Percentiles rank a stretch among this genome's conserved stretches.
Conservation (phyloP, 208 protist species). For the Leptomonas pyrrhocoris region DNA sequence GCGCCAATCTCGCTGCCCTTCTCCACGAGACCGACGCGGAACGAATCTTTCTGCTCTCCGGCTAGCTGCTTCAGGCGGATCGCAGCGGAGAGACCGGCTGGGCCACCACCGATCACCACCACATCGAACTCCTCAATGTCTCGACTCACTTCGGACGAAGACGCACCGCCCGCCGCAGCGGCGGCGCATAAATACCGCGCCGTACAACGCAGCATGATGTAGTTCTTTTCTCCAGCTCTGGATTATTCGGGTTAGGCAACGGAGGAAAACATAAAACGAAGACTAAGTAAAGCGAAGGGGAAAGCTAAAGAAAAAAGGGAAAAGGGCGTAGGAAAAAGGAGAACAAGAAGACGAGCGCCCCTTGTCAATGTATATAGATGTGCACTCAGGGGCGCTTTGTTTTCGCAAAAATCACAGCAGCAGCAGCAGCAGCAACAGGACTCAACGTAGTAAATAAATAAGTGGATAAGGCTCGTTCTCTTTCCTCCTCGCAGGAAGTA, state of each 20-base stretch:
- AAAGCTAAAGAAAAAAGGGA: background rate
- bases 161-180: background rate
- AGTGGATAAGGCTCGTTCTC: no score
- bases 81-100: constrained; percentile 94
- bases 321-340: background rate
- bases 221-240: constrained; percentile 1
- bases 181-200: constrained; percentile 45
- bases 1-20: constrained; percentile 96
- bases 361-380: no score
- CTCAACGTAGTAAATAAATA: no score
- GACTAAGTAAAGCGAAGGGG: background rate
- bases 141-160: constrained; percentile 48
- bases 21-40: constrained; percentile 95
- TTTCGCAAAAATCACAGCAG: no score
- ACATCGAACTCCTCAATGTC: constrained; percentile 96
- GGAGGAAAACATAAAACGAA: no score
- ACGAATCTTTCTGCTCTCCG: constrained; percentile 70
- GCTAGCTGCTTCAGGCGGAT: constrained; percentile 96
- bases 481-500: no score
- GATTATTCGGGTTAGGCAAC: constrained; percentile 5
- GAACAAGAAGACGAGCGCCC: background rate
- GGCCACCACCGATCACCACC: constrained; percentile 96
- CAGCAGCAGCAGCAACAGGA: no score
- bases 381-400: no score
- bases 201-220: constrained; percentile 49